These are phyloP conservation scores for Triticum urartu DNA, from an alignment of 176 grass and related monocot genomes.

Conservation along the genomic window DNA sequence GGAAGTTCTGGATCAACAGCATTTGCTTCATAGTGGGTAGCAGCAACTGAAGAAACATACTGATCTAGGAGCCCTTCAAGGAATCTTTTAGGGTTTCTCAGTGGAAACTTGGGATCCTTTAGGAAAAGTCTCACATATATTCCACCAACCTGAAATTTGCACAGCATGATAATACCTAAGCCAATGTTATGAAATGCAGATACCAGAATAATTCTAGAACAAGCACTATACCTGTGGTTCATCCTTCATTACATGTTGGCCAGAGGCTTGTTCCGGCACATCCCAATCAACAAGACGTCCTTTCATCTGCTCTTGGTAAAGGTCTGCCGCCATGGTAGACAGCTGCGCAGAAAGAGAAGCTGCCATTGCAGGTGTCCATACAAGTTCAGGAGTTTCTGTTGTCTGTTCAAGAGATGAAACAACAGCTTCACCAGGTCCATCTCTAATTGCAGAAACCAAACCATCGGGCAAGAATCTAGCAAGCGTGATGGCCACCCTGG, in stretches of 20 bases:
- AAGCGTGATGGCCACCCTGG: conserved; percentile 90
- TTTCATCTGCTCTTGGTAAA: conserved; percentile 99
- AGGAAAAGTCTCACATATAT: conserved; percentile 98
- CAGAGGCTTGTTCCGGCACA: conserved; percentile 93
- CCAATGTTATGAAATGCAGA: conserved; percentile 17
- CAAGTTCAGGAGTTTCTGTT: conserved; percentile 99
- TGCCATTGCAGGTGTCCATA: conserved; percentile 99
- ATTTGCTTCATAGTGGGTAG: conserved; percentile 83
- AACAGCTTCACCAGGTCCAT: conserved; percentile 95
- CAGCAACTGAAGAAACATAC: conserved; percentile 94
- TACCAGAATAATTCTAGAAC: background rate
- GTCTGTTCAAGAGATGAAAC: conserved; percentile 86
- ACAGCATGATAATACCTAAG: conserved; percentile 26
- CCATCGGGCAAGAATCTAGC: conserved; percentile 94
- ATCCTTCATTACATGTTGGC: conserved; percentile 97
- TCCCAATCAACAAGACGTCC: conserved; percentile 96
- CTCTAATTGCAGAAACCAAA: conserved; percentile 87
- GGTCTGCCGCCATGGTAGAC: conserved; percentile 86
- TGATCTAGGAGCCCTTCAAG: conserved; percentile 98
- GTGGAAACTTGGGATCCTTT: conserved; percentile 98
- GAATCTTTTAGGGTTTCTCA: conserved; percentile 99
- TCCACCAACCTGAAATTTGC: conserved; percentile 86
- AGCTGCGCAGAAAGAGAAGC: conserved; percentile 92
- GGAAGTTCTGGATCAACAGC: conserved; percentile 86
- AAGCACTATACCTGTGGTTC: conserved; percentile 86